Evolutionary conservation across 108 stramenopile species (phyloP), one percentile per base, ranked within the genome.

Genomic region (Pseudonitzschia delicatissima): DNA sequence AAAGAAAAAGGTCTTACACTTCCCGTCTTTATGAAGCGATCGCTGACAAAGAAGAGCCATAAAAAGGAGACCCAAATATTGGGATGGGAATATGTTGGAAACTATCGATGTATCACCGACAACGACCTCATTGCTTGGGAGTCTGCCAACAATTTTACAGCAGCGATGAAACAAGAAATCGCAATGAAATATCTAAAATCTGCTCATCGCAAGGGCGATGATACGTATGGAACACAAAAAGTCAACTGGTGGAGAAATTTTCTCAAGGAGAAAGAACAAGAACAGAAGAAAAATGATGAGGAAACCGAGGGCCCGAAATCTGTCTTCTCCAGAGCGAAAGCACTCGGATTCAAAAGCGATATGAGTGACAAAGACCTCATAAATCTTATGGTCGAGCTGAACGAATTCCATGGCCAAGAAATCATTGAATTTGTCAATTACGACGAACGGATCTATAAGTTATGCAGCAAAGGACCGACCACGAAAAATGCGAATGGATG

Each of bases 1-100:
- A 34, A 20, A 18, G 34, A 13, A 60, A 60, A 25, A 33, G 15
- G 31, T 18, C 15, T 25, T 7, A 2, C 59, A 2, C 36, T 60
- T n/a, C 59, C 59, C 12, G 15, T 60, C 15, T 60, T 60, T 20
- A 37, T 60, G 59, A 60, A 60, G 36, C 32, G 59, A 18, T 34
- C 59, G n/a, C 31, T 34, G 36, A 60, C 59, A 3, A 34, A 60
- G 6, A 37, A 26, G 34, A 35, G 5, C 36, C 28, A 39, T 11
- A n/a, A 35, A 2, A 33, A 37, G 8, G 34, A 37, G 34, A 34
- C n/a, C 8, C 13, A 60, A 34, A 3, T 60, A 8, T 37, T 60
- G 25, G 59, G 59, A 7, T 60, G 59, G 59, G 59, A 60, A 18
- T 60, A 60, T 18, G 59, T 60, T 8, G 59, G 59, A 13, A 60